Evolutionary conservation across 2,329 filamentous ascomycete species (phyloP), one percentile per base, ranked within the genome.

Genomic region (Teratosphaeria destructans): DNA sequence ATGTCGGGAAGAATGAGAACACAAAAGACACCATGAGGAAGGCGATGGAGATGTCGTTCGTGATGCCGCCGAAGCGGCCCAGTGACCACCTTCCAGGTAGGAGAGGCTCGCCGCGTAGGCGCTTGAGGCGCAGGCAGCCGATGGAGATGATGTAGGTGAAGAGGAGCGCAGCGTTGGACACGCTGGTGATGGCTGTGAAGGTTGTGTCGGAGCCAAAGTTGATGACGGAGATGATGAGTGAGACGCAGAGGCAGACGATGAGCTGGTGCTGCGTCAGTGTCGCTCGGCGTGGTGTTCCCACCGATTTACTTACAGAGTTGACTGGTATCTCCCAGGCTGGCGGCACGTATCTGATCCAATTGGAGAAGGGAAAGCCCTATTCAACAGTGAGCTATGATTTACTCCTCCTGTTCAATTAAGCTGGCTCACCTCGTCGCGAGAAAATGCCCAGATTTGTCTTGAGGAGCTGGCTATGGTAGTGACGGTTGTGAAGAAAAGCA

Each of bases 131-230:
- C 16, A 73, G 58, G 52, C 69, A 72, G 57, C 68, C 68, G 29
- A 72, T 65, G 12, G 66, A 70, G 56, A 72, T 61, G 62, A 72
- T 68, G 61, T 71, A 72, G 43, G 67, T 68, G 66, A 72, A 68
- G 29, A 70, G 60, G 19, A 72, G 65, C 1, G 70, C 70, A 19
- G 68, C 70, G 55, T 71, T 71, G 8, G 71, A 70, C 1, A 80
- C 71, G 5, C 73, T 75, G 39, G 74, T 66, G 60, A 78, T 73
- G 43, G 71, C 72, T 62, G 74, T 74, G 65, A 77, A 73, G 4
- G 75, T 73, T 7, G 71, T 65, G n/a, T 67, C 65, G 10, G 71
- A 74, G 59, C 75, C 74, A 59, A 77, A 72, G 61, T 76, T 76
- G 71, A 76, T 76, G 55, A 71, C 71, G n/a, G 69, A 68, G 16